Base-by-base conservation (phyloP, 2,329 filamentous ascomycete species). In the Rhynchosporium secalis region DNA sequence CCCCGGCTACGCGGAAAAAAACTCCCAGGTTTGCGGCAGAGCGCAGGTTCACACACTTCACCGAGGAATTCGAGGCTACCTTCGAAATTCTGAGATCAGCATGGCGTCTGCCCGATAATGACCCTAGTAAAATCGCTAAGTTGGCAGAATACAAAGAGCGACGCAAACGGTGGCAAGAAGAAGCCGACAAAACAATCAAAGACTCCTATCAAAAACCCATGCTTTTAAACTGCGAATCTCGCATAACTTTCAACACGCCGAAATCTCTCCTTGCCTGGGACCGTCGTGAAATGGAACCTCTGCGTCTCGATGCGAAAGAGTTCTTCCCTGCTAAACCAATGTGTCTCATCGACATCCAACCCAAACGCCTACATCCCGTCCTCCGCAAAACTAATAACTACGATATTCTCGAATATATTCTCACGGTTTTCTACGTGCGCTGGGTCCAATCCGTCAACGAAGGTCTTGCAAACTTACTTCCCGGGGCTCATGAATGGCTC, bases 231-330 rank as follows among this genome's bases (percentile, higher is more conserved):
- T 43, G 46, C 38, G 33, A 59, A 20, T 45, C 51, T 12, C 46
- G 46, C 7, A 15, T 52, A 76, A 67, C 82, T 15, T 78, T 81
- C 69, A 73, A 76, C 56, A 78, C 81, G 73, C 69, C 78, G 0
- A 78, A 80, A 1, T 82, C 85, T 0, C 69, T 81, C 0, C 74
- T 94, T 3, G 70, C 79, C 31, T 93, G 87, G 85, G 91, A 96
- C 74, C 80, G 83, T 1, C 86, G 92, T 15, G 76, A 79, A 1
- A 86, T 85, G 70, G 91, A 96, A 70, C 89, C 91, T 0, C 78
- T 96, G 15, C 74, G 78, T 29, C 81, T 84, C 2, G 64, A 78
- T 4, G 57, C 75, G 0, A 71, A 81, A 0, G 92, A 96, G 67
- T 88, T 91, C 70, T 91, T 81, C 73, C 91, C 91, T 1, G 78